A percentile compares a stretch with the other conserved stretches of the same genome.
Conservation (phyloP, 176 grass and related monocot species). For the Musa schizocarpa region DNA sequence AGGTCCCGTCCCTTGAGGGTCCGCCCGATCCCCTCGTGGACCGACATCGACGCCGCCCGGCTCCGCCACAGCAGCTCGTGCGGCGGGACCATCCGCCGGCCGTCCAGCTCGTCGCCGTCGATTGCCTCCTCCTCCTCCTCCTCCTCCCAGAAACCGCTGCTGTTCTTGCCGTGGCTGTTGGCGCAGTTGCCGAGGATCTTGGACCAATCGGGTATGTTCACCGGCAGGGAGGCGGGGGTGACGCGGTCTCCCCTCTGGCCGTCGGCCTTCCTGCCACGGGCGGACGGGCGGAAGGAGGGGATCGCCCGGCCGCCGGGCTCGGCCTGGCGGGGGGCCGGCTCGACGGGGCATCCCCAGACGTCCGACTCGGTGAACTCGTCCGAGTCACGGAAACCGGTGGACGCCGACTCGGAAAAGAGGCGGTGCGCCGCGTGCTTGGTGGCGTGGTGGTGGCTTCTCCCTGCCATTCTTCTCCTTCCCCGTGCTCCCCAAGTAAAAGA, state of each 20-base stretch:
- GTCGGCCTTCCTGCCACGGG: not conserved
- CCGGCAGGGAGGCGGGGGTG: conserved; percentile 41
- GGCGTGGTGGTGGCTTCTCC: conserved; percentile 42
- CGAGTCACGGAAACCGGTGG: not conserved
- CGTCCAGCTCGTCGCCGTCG: not conserved
- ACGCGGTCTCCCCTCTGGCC: not conserved
- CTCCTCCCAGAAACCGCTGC: conserved; percentile 14
- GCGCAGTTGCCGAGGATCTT: conserved; percentile 61
- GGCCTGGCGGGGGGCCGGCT: conserved; percentile 14
- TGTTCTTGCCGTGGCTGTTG: conserved; percentile 37
- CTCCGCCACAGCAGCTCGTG: conserved; percentile 76
- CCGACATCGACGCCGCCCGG: conserved; percentile 66
- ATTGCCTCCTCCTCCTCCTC: conserved; percentile 4
- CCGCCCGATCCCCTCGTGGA: conserved; percentile 76
- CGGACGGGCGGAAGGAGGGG: conserved; percentile 13
- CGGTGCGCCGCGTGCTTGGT: conserved; percentile 23
- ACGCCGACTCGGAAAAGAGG: conserved; percentile 45
- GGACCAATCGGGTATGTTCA: conserved; percentile 89
- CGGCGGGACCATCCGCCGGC: conserved; percentile 53
- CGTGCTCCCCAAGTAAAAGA: not conserved
- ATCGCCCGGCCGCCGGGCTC: conserved; percentile 17
- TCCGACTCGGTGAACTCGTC: conserved; percentile 57
- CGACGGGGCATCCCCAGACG: conserved; percentile 50
- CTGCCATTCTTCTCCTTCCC: conserved; percentile 37
- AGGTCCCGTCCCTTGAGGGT: conserved; percentile 94